Base-by-base conservation (phyloP, 257 asterid genomes). In the Penstemon newberryi region DNA sequence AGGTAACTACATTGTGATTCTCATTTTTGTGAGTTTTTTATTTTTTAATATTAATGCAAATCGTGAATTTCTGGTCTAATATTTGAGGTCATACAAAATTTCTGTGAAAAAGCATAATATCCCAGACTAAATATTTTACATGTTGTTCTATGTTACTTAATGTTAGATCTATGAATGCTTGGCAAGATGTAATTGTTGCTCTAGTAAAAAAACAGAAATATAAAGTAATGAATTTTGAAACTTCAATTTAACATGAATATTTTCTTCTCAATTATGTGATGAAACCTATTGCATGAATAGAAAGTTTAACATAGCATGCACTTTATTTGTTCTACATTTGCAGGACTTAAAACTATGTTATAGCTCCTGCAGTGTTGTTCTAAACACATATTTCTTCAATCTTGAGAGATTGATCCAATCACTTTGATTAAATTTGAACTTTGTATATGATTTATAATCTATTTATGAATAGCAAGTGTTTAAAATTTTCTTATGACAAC, bases 1-100 rank as follows among this genome's bases (percentile, higher is more conserved):
- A 91, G 99, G 99, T 91, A 83, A 76, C 18, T 15, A 15, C 18
- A 15, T 15, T 15, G 18, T 47, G 39, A 60, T 5, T 66, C 33
- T 51, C 25, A 61, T 69, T 53, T 8, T 52, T 44, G 52, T 40
- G 60, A 60, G 36, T 44, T 61, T 52, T 8, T 60, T 19, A 51
- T 60, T 66, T 25, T 76, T 6, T 47, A 19, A 51, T 37, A 45
- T 45, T 55, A 4, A 61, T 54, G 4, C 37, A 37, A 56, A 71
- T 62, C 9, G 13, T 43, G 50, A 42, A 39, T 66, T 54, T 44
- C 4, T 40, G 41, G 56, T 38, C 13, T 39, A 41, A 15, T 11
- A 57, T 56, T 11, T 50, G 70, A 64, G 53, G 44, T 38, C 50
- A 58, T 62, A 39, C 38, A 38, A 18, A 15, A 43, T 74, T 46